These are phyloP conservation scores for Pleomassaria siparia DNA, from an alignment of 2,329 filamentous ascomycete genomes.

Conservation along the genomic window DNA sequence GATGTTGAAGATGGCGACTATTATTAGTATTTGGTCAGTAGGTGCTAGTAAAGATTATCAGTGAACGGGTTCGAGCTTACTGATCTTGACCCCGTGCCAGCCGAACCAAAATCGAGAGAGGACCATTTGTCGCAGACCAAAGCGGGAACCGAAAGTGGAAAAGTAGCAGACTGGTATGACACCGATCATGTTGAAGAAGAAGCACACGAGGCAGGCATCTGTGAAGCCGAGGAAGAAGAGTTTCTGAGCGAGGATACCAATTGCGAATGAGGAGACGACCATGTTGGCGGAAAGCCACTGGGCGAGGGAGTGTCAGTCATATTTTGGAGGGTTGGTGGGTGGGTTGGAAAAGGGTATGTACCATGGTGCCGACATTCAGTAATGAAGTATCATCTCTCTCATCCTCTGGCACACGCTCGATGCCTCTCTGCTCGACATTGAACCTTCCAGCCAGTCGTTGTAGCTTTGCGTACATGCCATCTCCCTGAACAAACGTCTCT, in stretches of 20 bases:
- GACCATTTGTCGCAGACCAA: constrained; percentile 78
- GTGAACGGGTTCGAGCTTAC: constrained; percentile 46
- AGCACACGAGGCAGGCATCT: constrained; percentile 69
- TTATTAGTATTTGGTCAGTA: not conserved
- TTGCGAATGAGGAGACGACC: constrained; percentile 75
- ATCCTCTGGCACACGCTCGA: constrained; percentile 71
- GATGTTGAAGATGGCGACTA: constrained; percentile 70
- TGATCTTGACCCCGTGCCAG: constrained; percentile 68
- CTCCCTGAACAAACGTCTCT: constrained; percentile 60
- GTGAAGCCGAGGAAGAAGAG: constrained; percentile 71
- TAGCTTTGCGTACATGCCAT: constrained; percentile 58
- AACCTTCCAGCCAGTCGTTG: constrained; percentile 66
- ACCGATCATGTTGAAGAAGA: constrained; percentile 77
- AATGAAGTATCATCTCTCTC: constrained; percentile 67
- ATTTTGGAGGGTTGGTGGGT: not conserved
- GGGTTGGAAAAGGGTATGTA: constrained; percentile 43
- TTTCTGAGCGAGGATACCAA: constrained; percentile 70
- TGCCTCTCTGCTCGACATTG: constrained; percentile 72
- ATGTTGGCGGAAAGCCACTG: constrained; percentile 79
- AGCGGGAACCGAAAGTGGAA: constrained; percentile 72
- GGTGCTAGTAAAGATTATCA: not conserved
- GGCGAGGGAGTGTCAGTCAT: not conserved
- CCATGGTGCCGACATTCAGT: constrained; percentile 71
- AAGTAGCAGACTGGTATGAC: constrained; percentile 74
- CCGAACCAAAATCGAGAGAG: constrained; percentile 78